These are phyloP conservation scores for Miscanthus lutarioriparius DNA, from an alignment of 176 grass and related monocot genomes.

Conservation along the genomic window DNA sequence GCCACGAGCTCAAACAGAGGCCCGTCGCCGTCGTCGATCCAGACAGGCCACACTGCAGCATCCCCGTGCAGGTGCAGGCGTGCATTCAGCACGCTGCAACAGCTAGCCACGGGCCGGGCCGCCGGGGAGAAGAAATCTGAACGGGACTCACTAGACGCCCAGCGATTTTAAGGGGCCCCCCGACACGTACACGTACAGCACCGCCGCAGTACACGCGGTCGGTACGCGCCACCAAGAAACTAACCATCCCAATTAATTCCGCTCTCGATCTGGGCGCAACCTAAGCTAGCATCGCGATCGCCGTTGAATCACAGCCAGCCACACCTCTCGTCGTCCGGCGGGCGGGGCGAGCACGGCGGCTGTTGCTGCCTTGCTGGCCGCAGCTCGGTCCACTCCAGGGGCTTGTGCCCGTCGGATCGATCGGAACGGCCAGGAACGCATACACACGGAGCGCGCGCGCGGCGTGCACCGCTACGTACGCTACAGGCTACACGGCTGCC, in stretches of 20 bases:
- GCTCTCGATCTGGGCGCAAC: not conserved
- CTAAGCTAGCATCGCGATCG: not conserved
- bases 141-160: not conserved
- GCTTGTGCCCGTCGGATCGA: not conserved
- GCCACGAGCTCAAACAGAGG: too few species aligned
- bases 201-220: not conserved
- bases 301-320: not conserved
- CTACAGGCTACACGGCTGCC: not conserved
- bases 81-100: too few species aligned
- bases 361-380: not conserved
- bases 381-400: not conserved
- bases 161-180: not conserved
- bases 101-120: too few species aligned
- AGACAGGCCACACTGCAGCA: too few species aligned
- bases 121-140: not conserved
- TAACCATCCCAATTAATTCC: not conserved
- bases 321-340: not conserved
- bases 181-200: not conserved
- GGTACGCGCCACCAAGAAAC: not conserved
- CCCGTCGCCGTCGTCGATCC: too few species aligned
- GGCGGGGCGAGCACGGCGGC: not conserved
- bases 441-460: not conserved
- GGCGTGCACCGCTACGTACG: not conserved
- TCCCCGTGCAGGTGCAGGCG: too few species aligned
- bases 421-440: not conserved